A percentile compares a stretch with the other conserved stretches of the same genome.
These are phyloP conservation scores for Tolypocladium tundrense DNA, from an alignment of 2,329 filamentous ascomycete genomes.

Conservation along the genomic window DNA sequence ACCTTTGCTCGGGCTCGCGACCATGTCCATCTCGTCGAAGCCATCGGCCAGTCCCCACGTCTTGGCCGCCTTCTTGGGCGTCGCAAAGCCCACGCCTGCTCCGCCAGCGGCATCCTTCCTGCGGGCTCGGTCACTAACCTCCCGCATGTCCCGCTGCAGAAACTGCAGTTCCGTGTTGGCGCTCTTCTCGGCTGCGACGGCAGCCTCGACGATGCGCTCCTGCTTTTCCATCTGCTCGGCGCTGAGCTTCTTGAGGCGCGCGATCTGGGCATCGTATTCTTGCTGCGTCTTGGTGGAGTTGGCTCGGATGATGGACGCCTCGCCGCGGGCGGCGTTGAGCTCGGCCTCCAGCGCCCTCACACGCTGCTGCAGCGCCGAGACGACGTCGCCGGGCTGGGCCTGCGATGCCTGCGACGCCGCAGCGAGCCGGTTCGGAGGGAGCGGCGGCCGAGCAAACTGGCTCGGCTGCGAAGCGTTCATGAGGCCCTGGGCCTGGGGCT, in stretches of 20 bases:
- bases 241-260: conserved; percentile 50
- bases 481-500: conserved; percentile 15
- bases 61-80: conserved; percentile 50
- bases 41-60: conserved; percentile 58
- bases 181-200: conserved; percentile 54
- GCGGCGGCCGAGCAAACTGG: conserved; percentile 29
- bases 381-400: conserved; percentile 21
- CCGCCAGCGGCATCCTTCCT: conserved; percentile 29
- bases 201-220: conserved; percentile 52
- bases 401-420: conserved; percentile 15
- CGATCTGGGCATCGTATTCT: conserved; percentile 53
- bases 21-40: conserved; percentile 59
- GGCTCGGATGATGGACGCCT: conserved; percentile 64
- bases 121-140: conserved; percentile 40
- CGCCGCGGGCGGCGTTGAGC: conserved; percentile 55
- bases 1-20: conserved; percentile 42
- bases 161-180: conserved; percentile 63
- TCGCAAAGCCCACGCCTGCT: conserved; percentile 25
- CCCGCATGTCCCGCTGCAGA: conserved; percentile 58
- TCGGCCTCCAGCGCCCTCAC: conserved; percentile 44
- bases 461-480: conserved; percentile 23
- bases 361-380: conserved; percentile 40
- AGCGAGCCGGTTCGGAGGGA: conserved; percentile 13
- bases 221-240: conserved; percentile 54
- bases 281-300: conserved; percentile 53